Conservation (phyloP, 129 eudicot genomes). For the Glebionis coronaria region DNA sequence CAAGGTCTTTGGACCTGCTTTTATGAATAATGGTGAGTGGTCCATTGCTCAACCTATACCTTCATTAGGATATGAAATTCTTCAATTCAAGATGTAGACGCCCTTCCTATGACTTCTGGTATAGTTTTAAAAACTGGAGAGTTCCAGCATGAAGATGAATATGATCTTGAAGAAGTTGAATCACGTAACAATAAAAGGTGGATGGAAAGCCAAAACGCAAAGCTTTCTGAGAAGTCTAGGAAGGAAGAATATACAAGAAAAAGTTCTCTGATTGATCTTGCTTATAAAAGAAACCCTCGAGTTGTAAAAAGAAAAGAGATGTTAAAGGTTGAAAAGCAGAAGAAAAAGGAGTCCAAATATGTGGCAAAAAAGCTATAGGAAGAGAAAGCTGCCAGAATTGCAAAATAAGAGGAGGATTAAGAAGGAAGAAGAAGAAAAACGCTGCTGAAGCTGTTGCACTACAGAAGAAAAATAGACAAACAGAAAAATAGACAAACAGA, state of each 20-base stretch:
- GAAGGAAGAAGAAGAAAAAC: conserved; percentile 77
- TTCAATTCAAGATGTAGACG: too few relatives aligned
- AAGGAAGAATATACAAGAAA: conserved; percentile 72
- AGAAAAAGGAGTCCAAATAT: conserved; percentile 71
- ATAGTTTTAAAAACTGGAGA: too few relatives aligned
- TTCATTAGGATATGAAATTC: too few relatives aligned
- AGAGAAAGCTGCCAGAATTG: conserved; percentile 75
- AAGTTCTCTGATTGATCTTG: conserved; percentile 78
- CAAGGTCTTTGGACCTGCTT: too few relatives aligned
- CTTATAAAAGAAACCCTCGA: conserved; percentile 86
- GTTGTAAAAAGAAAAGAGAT: conserved; percentile 64
- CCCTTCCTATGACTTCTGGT: too few relatives aligned
- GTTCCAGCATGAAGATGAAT: too few relatives aligned
- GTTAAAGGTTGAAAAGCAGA: conserved; percentile 75
- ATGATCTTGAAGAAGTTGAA: conserved; percentile 91
- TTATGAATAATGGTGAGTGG: too few relatives aligned
- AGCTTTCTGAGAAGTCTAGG: conserved; percentile 83
- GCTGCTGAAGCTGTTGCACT: conserved; percentile 81
- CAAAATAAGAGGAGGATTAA: conserved; percentile 61
- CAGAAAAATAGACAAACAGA: too few relatives aligned
- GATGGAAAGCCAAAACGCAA: conserved; percentile 99
- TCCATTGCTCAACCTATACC: too few relatives aligned
- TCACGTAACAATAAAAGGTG: conserved; percentile 94
- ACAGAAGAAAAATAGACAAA: conserved; percentile 71
- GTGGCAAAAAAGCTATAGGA: conserved; percentile 68